Conservation (phyloP, 176 grass and related monocot genomes). For the Secale cereale region DNA sequence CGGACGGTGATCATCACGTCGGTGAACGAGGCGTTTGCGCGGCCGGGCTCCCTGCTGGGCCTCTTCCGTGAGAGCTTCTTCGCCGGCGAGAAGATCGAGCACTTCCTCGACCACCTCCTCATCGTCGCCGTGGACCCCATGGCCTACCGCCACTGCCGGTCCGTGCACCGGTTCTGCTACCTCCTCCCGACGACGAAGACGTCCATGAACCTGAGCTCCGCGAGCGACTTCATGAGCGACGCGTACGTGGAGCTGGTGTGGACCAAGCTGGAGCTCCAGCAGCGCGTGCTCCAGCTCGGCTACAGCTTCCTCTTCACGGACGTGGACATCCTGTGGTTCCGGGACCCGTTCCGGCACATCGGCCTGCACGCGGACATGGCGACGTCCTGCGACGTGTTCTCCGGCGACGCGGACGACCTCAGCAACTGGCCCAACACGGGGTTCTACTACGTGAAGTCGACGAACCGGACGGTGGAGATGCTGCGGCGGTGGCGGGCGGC, state of each 20-base stretch:
- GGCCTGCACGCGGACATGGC: constrained; percentile 33
- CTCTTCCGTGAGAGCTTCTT: constrained; percentile 64
- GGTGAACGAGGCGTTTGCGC: constrained; percentile 46
- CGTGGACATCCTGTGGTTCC: constrained; percentile 52
- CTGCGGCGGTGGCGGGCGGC: constrained; percentile 33
- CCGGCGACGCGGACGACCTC: constrained; percentile 24
- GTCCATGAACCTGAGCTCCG: constrained; percentile 19
- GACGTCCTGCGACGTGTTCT: constrained; percentile 44
- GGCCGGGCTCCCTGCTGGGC: constrained; percentile 39
- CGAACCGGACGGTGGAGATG: constrained; percentile 31
- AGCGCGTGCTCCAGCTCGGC: constrained; percentile 55
- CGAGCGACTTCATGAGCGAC: constrained; percentile 35
- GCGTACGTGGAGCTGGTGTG: constrained; percentile 57
- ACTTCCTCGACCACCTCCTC: constrained; percentile 42
- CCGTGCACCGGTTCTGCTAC: constrained; percentile 56
- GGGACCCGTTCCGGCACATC: constrained; percentile 52
- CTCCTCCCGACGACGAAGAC: constrained; percentile 22
- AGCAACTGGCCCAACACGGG: constrained; percentile 45
- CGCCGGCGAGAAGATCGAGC: constrained; percentile 28
- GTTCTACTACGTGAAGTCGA: constrained; percentile 47
- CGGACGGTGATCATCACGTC: constrained; percentile 54
- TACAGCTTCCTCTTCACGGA: constrained; percentile 76
- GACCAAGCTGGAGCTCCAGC: constrained; percentile 49
- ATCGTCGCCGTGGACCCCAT: constrained; percentile 41
- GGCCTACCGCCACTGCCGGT: constrained; percentile 36